Percentiles rank a stretch among this genome's conserved stretches.
Evolutionary conservation across 257 asterid species (phyloP).

Genomic region (Osmanthus fragrans): DNA sequence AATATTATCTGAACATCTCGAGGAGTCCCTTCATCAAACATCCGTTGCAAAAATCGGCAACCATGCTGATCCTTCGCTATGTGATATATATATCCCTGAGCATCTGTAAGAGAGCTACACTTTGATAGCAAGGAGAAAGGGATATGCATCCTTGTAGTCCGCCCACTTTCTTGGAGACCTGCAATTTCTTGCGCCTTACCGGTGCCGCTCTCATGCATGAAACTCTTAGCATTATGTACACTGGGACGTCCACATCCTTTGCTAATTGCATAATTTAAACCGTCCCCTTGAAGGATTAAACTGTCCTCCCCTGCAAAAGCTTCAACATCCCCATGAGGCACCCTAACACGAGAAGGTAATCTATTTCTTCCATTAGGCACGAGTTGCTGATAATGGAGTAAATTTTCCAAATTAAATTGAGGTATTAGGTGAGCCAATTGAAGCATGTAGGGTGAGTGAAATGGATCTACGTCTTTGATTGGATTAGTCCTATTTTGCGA

Average conservation of each 20-base stretch:
- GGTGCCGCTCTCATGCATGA: constrained; percentile 30
- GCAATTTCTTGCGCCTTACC: constrained; percentile 41
- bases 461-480: constrained; percentile 35
- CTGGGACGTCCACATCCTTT: constrained; percentile 36
- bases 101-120: constrained; percentile 56
- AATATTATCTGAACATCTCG: constrained; percentile 69
- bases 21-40: constrained; percentile 78
- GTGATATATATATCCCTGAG: constrained; percentile 49
- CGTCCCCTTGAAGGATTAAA: constrained; percentile 52
- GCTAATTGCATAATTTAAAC: constrained; percentile 31
- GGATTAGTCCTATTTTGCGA: constrained; percentile 36
- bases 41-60: constrained; percentile 83
- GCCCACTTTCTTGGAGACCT: constrained; percentile 30
- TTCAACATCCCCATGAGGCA: constrained; percentile 42
- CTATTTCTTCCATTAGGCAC: constrained; percentile 35
- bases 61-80: constrained; percentile 94
- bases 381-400: constrained; percentile 28
- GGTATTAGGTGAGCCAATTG: constrained; percentile 33
- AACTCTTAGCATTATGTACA: constrained; percentile 29
- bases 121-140: constrained; percentile 45
- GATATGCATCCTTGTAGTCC: constrained; percentile 25
- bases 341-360: constrained; percentile 32
- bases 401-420: constrained; percentile 29
- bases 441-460: constrained; percentile 29
- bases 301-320: constrained; percentile 46